Percentiles rank a stretch among this genome's conserved stretches.
Conservation (phyloP, 2,329 filamentous ascomycete genomes). For the Exophiala alcalophila region DNA sequence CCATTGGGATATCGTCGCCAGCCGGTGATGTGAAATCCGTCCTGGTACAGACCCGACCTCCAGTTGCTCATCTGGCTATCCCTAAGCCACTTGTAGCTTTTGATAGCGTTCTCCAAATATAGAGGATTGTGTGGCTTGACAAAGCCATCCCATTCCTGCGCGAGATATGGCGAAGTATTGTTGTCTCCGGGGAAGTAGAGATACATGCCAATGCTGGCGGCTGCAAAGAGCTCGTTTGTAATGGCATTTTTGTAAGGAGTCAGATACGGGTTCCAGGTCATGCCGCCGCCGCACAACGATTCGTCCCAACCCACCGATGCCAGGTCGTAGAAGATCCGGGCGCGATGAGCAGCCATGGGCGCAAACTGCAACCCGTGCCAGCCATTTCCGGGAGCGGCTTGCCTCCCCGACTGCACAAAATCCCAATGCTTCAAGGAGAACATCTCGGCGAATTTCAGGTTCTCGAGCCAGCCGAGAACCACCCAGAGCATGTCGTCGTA, state of each 20-base stretch:
- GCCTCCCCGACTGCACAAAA: conserved; percentile 26
- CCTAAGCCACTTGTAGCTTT: conserved; percentile 78
- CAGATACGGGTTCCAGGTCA: conserved; percentile 82
- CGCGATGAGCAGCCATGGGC: conserved; percentile 74
- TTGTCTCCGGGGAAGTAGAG: conserved; percentile 78
- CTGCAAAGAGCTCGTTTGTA: conserved; percentile 85
- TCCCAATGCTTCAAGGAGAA: conserved; percentile 64
- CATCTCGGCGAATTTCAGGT: conserved; percentile 69
- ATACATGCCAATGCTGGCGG: conserved; percentile 85
- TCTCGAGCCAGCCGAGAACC: conserved; percentile 84
- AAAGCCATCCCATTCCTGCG: conserved; percentile 29
- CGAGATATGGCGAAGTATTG: conserved; percentile 66
- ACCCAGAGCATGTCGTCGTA: conserved; percentile 97
- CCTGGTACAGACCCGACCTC: conserved; percentile 65
- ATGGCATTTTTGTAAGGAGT: conserved; percentile 93
- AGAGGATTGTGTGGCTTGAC: conserved; percentile 54
- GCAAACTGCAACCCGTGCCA: conserved; percentile 80
- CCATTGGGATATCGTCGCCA: conserved; percentile 47
- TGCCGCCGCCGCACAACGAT: conserved; percentile 76
- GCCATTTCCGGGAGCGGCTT: conserved; percentile 26
- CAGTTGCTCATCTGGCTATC: conserved; percentile 77
- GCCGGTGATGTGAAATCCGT: conserved; percentile 81
- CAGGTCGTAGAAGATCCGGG: conserved; percentile 80
- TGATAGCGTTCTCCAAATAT: conserved; percentile 70
- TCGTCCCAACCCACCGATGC: conserved; percentile 78